Evolutionary conservation across 2,329 filamentous ascomycete species (phyloP).

Genomic region (Zopfia rhizophila): DNA sequence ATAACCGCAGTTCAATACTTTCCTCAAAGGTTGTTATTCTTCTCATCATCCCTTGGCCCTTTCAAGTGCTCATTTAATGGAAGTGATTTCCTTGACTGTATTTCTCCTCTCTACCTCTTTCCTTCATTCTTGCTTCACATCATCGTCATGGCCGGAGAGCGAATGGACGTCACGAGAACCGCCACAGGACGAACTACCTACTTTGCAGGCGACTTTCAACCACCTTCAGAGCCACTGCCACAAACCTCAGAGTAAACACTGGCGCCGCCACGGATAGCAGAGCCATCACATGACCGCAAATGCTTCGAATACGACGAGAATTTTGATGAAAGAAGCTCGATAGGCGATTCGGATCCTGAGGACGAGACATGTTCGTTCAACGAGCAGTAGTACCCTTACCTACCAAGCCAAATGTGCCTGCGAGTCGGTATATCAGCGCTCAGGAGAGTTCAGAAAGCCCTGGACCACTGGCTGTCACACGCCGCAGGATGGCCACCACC

Average conservation of each 20-base stretch:
- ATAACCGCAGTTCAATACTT: too few species aligned
- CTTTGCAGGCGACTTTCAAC: conserved; percentile 10
- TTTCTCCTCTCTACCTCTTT: conserved; percentile 11
- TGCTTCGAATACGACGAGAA: too few species aligned
- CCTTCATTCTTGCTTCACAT: conserved; percentile 15
- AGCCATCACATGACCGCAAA: too few species aligned
- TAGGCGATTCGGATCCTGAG: conserved; percentile 5
- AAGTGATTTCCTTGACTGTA: conserved; percentile 1
- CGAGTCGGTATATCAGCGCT: conserved; percentile 3
- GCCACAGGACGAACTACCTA: conserved; percentile 10
- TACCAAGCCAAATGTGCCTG: conserved; percentile 8
- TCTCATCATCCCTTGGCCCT: too few species aligned
- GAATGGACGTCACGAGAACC: conserved; percentile 15
- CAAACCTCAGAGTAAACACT: too few species aligned
- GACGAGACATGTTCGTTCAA: conserved; percentile 5
- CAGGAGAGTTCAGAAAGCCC: neutral
- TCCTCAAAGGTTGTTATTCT: too few species aligned
- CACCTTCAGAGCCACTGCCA: conserved; percentile 5
- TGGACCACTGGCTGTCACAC: conserved; percentile 6
- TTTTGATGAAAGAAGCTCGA: conserved; percentile 7
- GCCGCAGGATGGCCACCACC: neutral
- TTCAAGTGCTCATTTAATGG: too few species aligned
- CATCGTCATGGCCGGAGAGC: conserved; percentile 19
- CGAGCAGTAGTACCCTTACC: conserved; percentile 17
- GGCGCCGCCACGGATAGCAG: too few species aligned